Percentiles rank a stretch among this genome's conserved stretches.
phyloP scores from a whole-genome alignment of 2,329 filamentous ascomycete genomes.

The Cladosporium oxysporum region DNA sequence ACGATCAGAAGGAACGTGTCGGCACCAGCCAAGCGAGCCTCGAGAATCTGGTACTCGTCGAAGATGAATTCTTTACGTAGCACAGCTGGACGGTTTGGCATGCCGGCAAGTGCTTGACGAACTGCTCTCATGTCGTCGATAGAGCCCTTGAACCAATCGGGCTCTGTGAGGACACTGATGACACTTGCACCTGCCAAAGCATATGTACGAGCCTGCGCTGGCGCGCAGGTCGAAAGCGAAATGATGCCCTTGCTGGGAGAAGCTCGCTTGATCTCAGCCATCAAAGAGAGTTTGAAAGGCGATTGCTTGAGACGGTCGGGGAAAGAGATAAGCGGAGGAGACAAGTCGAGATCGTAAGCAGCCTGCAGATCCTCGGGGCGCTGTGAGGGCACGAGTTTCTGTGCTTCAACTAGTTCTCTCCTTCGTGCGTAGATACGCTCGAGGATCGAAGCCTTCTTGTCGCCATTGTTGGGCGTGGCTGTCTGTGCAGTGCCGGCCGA shows the following conservation, averaged over 20 bases:
- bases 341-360: conserved; percentile 78
- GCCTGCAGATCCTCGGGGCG: conserved; percentile 81
- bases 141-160: conserved; percentile 98
- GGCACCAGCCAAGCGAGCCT: conserved; percentile 87
- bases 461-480: conserved; percentile 31
- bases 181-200: conserved; percentile 92
- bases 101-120: conserved; percentile 81
- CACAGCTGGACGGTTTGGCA: conserved; percentile 89
- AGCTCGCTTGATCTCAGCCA: conserved; percentile 96
- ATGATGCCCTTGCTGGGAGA: conserved; percentile 97
- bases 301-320: conserved; percentile 76
- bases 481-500: conserved; percentile 33
- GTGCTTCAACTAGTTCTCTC: conserved; percentile 70
- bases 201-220: conserved; percentile 86
- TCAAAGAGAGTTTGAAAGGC: conserved; percentile 83
- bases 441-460: conserved; percentile 80
- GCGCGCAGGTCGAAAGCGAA: conserved; percentile 81
- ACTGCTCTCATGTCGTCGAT: conserved; percentile 90
- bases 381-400: conserved; percentile 84
- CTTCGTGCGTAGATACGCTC: conserved; percentile 88
- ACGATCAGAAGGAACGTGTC: conserved; percentile 95
- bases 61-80: conserved; percentile 97
- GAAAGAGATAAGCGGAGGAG: conserved; percentile 81
- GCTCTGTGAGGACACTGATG: conserved; percentile 97
- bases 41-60: conserved; percentile 96